A percentile compares a stretch with the other conserved stretches of the same genome.
phyloP scores from a whole-genome alignment of 371 early-diverging fungal species.

The Mortierella sp. region DNA sequence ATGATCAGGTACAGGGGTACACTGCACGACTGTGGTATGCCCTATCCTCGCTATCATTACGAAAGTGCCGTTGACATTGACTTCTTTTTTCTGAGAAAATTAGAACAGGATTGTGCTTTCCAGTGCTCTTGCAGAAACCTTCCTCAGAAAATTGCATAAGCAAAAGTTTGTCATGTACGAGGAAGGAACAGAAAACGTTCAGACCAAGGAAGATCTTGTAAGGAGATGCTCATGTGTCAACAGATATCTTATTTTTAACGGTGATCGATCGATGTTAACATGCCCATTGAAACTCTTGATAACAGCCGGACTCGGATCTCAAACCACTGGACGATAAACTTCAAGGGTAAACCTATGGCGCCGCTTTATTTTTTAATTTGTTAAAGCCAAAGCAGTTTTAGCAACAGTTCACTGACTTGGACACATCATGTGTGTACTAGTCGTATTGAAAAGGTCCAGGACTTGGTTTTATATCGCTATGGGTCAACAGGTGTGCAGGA shows the following conservation, averaged over 20 bases:
- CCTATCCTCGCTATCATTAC: background rate
- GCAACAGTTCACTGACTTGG: too few species aligned
- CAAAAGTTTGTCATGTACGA: conserved; percentile 74
- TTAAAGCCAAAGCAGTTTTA: too few species aligned
- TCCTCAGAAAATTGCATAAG: conserved; percentile 76
- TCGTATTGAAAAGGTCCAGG: conserved; percentile 81
- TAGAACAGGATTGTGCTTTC: conserved; percentile 73
- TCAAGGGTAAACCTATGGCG: conserved; percentile 52
- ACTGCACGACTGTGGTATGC: background rate
- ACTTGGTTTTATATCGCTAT: conserved; percentile 83
- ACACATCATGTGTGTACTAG: conserved; percentile 20
- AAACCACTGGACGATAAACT: conserved; percentile 74
- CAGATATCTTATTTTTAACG: background rate
- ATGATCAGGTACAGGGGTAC: conserved; percentile 59
- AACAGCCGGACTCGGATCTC: conserved; percentile 63
- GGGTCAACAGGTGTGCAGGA: conserved; percentile 83
- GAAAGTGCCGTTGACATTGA: too few species aligned
- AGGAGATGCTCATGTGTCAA: conserved; percentile 3
- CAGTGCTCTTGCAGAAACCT: conserved; percentile 82
- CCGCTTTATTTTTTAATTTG: background rate
- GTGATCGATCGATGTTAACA: background rate
- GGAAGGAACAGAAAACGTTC: conserved; percentile 76
- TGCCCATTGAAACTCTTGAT: too few species aligned
- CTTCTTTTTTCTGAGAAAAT: background rate
- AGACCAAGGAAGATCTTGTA: conserved; percentile 65